Evolutionary conservation across 345 rosid genomes (phyloP), one percentile per base, ranked within the genome.

Genomic region (Hibiscus trionum): DNA sequence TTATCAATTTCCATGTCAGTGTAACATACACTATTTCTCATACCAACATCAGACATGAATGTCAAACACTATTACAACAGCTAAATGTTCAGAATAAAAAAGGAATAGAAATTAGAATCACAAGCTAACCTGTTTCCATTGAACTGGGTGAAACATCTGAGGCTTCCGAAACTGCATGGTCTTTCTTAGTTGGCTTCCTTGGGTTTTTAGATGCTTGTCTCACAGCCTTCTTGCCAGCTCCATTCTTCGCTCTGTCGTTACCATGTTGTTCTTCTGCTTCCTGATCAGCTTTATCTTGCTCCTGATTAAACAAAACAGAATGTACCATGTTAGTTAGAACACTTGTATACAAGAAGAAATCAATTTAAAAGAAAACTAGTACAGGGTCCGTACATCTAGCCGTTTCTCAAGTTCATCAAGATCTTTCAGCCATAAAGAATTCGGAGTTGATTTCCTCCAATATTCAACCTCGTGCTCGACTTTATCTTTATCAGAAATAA

Each of bases 361-460:
- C 6, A 7, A 27, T 12, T 47, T 16, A 35, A 24, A 37, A 26
- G 7, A 44, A 46, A 69, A 47, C 1, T 15, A 53, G 31, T 7
- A 50, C 46, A 15, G 21, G 16, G 75, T 52, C 15, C 91, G 29
- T 92, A 95, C 99, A 71, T 88, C 94, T 5, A 93, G 89, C 66
- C 86, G 81, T 10, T 9, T 61, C 72, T 88, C 96, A n/a, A 93
- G 84, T 65, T 83, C 84, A 15, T 80, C 87, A 11, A 96, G 86
- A 74, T 96, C 99, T 75, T 76, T 82, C 78, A 79, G 53, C 99
- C 99, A 96, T 75, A 96, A 77, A 10, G 82, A 79, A 77, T 67
- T 74, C 7, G 93, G 87, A 50, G 94, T 84, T 11, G 85, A 72
- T 72, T 81, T 88, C 63, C 83, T 82, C 78, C 93, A 63, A 21